Conservation (phyloP, 305 asterid genomes). For the Fraxinus angustifolia region DNA sequence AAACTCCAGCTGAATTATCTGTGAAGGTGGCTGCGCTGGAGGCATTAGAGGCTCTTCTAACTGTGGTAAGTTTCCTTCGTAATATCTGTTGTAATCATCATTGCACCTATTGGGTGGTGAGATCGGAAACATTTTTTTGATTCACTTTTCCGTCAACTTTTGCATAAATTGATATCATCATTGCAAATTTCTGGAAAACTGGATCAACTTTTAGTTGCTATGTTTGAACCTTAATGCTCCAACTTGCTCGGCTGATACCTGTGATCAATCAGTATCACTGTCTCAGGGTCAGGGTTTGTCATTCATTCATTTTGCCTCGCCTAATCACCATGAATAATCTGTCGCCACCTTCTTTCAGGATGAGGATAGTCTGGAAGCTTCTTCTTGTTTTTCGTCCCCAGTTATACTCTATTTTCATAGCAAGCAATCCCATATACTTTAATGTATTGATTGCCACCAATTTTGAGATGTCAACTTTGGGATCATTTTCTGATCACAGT, state of each 20-base stretch:
- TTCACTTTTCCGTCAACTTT: neutral
- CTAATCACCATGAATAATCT: neutral
- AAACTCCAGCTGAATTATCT: slow-evolving; percentile 39
- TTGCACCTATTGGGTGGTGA: neutral
- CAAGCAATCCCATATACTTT: neutral
- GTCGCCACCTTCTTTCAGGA: neutral
- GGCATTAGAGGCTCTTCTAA: slow-evolving; percentile 70
- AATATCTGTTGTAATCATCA: neutral
- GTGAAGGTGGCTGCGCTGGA: slow-evolving; percentile 79
- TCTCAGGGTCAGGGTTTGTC: neutral
- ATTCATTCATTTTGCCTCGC: neutral
- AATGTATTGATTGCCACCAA: neutral
- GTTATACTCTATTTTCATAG: neutral
- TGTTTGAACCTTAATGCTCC: neutral
- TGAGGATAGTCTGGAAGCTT: neutral
- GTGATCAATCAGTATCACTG: neutral
- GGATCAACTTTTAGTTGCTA: neutral
- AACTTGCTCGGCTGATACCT: neutral
- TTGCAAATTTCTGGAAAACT: neutral
- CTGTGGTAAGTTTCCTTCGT: slow-evolving; percentile 50
- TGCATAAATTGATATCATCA: neutral
- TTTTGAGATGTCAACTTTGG: neutral
- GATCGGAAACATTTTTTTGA: neutral
- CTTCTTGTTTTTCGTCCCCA: neutral
- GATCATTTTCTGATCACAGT: neutral